Conservation (phyloP, 2,329 filamentous ascomycete species). For the Macrophomina tecta region DNA sequence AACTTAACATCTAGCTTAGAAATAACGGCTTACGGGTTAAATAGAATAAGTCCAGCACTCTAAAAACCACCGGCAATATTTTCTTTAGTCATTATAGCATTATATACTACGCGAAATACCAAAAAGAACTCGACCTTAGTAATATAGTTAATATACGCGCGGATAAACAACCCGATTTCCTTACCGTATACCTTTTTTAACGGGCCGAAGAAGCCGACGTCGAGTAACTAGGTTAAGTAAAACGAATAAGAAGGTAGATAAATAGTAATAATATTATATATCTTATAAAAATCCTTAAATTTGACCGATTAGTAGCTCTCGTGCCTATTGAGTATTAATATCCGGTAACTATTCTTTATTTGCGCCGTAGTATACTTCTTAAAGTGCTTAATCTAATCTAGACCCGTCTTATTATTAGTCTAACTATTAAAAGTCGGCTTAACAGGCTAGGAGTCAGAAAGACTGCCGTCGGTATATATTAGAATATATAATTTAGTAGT, state of each 20-base stretch:
- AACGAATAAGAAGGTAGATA: constrained; percentile 44
- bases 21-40: constrained; percentile 38
- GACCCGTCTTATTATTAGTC: constrained; percentile 43
- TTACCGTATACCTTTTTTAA: constrained; percentile 41
- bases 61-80: constrained; percentile 38
- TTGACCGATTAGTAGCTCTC: constrained; percentile 40
- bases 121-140: constrained; percentile 32
- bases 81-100: constrained; percentile 33
- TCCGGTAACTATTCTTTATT: constrained; percentile 36
- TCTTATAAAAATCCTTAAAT: constrained; percentile 42
- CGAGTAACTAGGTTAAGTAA: constrained; percentile 46
- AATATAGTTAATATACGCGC: constrained; percentile 37
- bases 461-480: no score
- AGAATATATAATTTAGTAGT: no score
- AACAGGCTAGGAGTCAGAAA: not conserved
- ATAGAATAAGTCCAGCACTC: constrained; percentile 39
- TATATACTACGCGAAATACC: constrained; percentile 34
- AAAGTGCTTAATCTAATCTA: constrained; percentile 45
- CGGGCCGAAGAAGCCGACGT: constrained; percentile 44
- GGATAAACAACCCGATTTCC: constrained; percentile 38
- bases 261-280: constrained; percentile 46
- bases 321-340: constrained; percentile 47
- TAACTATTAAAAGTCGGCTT: constrained; percentile 37
- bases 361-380: constrained; percentile 37
- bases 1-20: no score